phyloP scores from a whole-genome alignment of 306 rosid species.

The Ormosia semicastrata region DNA sequence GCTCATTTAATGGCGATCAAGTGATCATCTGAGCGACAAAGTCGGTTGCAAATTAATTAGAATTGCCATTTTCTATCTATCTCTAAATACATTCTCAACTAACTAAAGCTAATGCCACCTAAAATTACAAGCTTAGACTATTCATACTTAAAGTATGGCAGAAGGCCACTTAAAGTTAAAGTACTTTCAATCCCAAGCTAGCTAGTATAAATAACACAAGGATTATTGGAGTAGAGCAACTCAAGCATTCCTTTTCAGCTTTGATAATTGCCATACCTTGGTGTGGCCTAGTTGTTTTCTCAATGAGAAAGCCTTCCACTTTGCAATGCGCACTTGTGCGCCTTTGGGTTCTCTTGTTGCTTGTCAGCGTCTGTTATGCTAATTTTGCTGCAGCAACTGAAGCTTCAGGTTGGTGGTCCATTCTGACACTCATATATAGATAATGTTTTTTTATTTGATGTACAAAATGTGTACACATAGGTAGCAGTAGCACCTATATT shows the following conservation, averaged over 20 bases:
- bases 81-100: too few relatives aligned
- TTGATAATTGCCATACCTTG: background rate
- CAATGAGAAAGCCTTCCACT: background rate
- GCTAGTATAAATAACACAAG: conserved; percentile 13
- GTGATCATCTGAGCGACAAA: too few relatives aligned
- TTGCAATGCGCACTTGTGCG: background rate
- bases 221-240: background rate
- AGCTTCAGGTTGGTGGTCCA: background rate
- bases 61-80: too few relatives aligned
- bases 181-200: background rate
- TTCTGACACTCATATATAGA: background rate
- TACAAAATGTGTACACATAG: background rate
- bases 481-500: too few relatives aligned
- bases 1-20: too few relatives aligned
- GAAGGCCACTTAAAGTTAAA: background rate
- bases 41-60: too few relatives aligned
- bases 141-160: too few relatives aligned
- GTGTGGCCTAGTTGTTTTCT: background rate
- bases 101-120: too few relatives aligned
- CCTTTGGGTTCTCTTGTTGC: conserved; percentile 1
- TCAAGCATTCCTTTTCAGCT: background rate
- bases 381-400: conserved; percentile 1
- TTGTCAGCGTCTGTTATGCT: background rate
- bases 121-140: too few relatives aligned
- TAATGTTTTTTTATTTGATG: too few relatives aligned